These are phyloP conservation scores for Bryoglossum gracile DNA, from an alignment of 495 filamentous ascomycete genomes.

Conservation along the genomic window DNA sequence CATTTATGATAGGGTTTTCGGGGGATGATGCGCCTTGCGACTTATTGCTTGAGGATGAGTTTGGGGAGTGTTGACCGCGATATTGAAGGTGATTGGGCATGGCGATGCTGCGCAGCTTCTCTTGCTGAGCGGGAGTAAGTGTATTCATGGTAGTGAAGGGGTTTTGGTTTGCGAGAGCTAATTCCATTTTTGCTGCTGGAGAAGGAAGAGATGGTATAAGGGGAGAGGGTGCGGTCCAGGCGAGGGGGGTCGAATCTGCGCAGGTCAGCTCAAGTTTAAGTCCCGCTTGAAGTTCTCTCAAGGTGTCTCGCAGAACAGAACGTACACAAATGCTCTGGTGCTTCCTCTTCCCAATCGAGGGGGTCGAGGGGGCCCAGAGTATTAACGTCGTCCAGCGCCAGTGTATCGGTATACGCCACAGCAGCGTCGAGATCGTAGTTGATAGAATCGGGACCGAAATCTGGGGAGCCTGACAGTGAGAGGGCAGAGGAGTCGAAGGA, in stretches of 20 bases:
- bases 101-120: slow-evolving; percentile 45
- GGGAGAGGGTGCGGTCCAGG: slow-evolving; percentile 37
- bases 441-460: slow-evolving; percentile 8
- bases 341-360: background rate
- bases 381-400: slow-evolving; percentile 17
- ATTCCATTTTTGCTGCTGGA: no score
- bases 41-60: slow-evolving; percentile 41
- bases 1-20: slow-evolving; percentile 19
- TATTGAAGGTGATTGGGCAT: slow-evolving; percentile 51
- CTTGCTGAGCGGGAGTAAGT: slow-evolving; percentile 45
- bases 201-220: slow-evolving; percentile 14
- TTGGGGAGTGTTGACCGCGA: slow-evolving; percentile 34
- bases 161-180: no score
- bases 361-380: background rate
- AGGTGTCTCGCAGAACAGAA: no score
- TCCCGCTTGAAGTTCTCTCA: no score
- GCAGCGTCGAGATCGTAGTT: slow-evolving; percentile 13
- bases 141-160: slow-evolving; percentile 23
- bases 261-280: slow-evolving; percentile 16
- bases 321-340: no score
- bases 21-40: slow-evolving; percentile 34
- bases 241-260: slow-evolving; percentile 37
- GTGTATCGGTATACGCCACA: slow-evolving; percentile 12
- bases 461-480: slow-evolving; percentile 9
- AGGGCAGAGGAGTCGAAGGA: slow-evolving; percentile 14